Evolutionary conservation across 2,329 filamentous ascomycete species (phyloP), one percentile per base, ranked within the genome.

Genomic region (Fusarium sp.): DNA sequence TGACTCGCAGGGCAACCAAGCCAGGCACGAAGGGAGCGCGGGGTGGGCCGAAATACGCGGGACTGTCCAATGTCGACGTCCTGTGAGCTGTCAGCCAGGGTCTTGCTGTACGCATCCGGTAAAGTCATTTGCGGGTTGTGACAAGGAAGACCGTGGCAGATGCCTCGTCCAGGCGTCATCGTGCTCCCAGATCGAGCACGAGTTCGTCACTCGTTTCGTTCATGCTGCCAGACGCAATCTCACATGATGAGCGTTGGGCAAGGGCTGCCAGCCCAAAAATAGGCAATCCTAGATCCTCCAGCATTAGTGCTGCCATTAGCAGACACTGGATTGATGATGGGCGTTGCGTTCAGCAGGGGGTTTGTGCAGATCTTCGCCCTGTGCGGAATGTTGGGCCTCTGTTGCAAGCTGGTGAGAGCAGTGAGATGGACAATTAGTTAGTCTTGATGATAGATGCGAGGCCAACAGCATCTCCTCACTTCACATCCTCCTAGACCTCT

Each of bases 1-100:
- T 71, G 70, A 74, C 72, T 74, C 71, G 72, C 60, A 61, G 61
- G 20, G 20, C 25, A 34, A 44, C 29, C 11, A 33, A 11, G 18
- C 29, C 29, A 20, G 49, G 29, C 49, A 51, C 16, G 18, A 16
- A 51, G 31, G 44, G 44, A 49, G 44, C 44, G 23, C 23, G 23
- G 44, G 23, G 44, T 49, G 46, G 55, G 33, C 40, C 62, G 25
- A 55, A 27, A 63, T 62, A 62, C 16, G 27, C 40, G 56, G 62
- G 34, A 11, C 20, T 31, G 25, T 14, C 56, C 63, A 58, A 53
- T 58, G 58, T 53, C 38, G 42, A 42, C 16, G 33, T 33, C 11
- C 29, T 29, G 42, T 33, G 20, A 67, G 46, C 57, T 65, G 59
- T 55, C 53, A 44, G 63, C 31, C 53, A 68, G 60, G 67, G 67